Conservation (phyloP, 768 basidiomycete genomes). For the Trametes cinnabarina region DNA sequence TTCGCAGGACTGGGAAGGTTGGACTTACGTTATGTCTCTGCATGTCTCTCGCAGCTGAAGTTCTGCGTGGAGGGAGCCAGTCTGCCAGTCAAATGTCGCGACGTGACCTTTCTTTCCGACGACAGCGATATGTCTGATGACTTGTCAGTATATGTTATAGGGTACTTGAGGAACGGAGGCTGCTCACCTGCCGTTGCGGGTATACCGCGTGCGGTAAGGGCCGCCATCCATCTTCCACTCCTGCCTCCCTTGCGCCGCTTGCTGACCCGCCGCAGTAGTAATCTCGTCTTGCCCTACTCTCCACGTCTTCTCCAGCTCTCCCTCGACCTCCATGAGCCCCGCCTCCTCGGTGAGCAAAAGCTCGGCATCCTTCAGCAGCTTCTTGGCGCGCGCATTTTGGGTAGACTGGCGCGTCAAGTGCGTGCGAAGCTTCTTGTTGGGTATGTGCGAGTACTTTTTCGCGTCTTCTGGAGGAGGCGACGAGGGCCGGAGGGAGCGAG, state of each 20-base stretch:
- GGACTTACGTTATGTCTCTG: conserved; percentile 82
- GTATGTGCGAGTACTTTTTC: conserved; percentile 57
- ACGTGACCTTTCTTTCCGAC: conserved; percentile 82
- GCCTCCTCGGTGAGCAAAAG: conserved; percentile 65
- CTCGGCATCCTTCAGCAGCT: conserved; percentile 66
- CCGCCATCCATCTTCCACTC: conserved; percentile 86
- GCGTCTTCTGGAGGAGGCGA: conserved; percentile 46
- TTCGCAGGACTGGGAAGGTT: not conserved
- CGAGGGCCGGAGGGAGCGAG: conserved; percentile 62
- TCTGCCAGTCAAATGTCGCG: conserved; percentile 92
- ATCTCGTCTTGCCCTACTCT: conserved; percentile 82
- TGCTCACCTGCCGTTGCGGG: conserved; percentile 83
- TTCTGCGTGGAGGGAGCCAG: conserved; percentile 81
- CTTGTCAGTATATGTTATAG: not conserved
- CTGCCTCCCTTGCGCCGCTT: conserved; percentile 71
- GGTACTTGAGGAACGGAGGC: not conserved
- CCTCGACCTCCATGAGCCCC: conserved; percentile 75
- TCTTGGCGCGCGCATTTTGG: conserved; percentile 60
- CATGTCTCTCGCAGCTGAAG: conserved; percentile 88
- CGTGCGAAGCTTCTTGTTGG: conserved; percentile 73
- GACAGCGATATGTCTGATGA: conserved; percentile 75
- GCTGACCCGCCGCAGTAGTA: conserved; percentile 57
- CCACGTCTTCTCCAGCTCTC: conserved; percentile 87
- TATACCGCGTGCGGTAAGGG: conserved; percentile 81
- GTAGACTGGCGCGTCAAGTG: conserved; percentile 61